Conservation (phyloP, 2,329 filamentous ascomycete species). For the Fusarium protoensiforme region DNA sequence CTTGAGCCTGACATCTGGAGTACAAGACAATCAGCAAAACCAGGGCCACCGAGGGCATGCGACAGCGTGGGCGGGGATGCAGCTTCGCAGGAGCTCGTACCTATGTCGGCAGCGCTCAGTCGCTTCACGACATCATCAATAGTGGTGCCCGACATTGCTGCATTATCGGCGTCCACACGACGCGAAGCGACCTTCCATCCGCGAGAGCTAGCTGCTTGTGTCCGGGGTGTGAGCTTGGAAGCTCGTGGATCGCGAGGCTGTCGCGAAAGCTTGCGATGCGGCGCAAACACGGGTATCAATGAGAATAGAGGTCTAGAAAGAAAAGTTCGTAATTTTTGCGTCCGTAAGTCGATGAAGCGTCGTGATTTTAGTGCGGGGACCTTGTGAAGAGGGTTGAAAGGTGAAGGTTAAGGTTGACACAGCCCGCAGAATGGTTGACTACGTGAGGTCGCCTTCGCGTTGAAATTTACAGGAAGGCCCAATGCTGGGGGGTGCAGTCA, state of each 20-base stretch:
- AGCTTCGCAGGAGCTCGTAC: conserved; percentile 47
- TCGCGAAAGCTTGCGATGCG: conserved; percentile 27
- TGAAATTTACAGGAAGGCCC: conserved; percentile 54
- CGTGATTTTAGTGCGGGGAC: neutral
- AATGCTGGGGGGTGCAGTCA: conserved; percentile 52
- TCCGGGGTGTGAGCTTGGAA: conserved; percentile 30
- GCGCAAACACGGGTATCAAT: conserved; percentile 6
- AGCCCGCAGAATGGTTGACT: conserved; percentile 28
- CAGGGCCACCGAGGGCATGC: conserved; percentile 19
- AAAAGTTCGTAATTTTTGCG: neutral
- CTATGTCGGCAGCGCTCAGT: conserved; percentile 66
- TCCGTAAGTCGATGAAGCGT: neutral
- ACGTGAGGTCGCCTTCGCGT: conserved; percentile 44
- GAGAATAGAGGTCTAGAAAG: neutral
- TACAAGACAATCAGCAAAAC: conserved; percentile 11
- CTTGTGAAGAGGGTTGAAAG: neutral
- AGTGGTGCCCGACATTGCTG: conserved; percentile 68
- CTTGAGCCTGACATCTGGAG: conserved; percentile 81
- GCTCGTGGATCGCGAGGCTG: conserved; percentile 37
- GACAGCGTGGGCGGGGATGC: conserved; percentile 28
- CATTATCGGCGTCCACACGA: conserved; percentile 57
- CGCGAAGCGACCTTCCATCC: conserved; percentile 50
- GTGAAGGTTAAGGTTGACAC: neutral
- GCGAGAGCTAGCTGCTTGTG: conserved; percentile 36
- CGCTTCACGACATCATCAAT: conserved; percentile 74